Evolutionary conservation across 2,329 filamentous ascomycete species (phyloP).

Genomic region (Aspergillus caelatus): DNA sequence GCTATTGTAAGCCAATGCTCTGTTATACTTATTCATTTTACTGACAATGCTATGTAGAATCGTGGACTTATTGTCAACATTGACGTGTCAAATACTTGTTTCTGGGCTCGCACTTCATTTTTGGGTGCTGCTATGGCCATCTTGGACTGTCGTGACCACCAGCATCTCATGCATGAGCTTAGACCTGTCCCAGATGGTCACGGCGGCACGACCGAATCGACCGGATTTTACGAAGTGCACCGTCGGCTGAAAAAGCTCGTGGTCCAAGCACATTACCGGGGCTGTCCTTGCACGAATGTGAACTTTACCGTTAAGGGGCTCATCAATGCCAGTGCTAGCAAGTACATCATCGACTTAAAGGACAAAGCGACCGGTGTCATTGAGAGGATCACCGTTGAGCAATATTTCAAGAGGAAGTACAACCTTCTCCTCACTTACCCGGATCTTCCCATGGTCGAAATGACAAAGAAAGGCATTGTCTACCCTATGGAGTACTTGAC

Average conservation of each 20-base stretch:
- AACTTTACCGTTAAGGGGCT: slow-evolving; percentile 57
- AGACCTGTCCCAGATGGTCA: slow-evolving; percentile 26
- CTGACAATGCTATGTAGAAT: slow-evolving; percentile 45
- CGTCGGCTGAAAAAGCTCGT: slow-evolving; percentile 38
- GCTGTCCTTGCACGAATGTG: slow-evolving; percentile 37
- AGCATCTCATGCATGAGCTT: slow-evolving; percentile 31
- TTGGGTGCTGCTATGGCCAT: slow-evolving; percentile 39
- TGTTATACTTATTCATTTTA: slow-evolving; percentile 8
- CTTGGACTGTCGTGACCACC: slow-evolving; percentile 33
- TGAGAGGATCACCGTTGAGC: slow-evolving; percentile 60
- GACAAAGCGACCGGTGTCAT: slow-evolving; percentile 42
- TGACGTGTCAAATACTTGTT: slow-evolving; percentile 88
- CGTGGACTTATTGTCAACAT: slow-evolving; percentile 79
- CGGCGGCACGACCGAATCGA: slow-evolving; percentile 28
- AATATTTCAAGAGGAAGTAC: slow-evolving; percentile 60
- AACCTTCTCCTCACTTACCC: slow-evolving; percentile 49
- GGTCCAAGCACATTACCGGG: slow-evolving; percentile 41
- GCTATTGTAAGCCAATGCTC: slow-evolving; percentile 56
- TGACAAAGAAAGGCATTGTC: slow-evolving; percentile 57
- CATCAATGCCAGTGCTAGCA: slow-evolving; percentile 43
- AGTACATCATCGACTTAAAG: slow-evolving; percentile 47
- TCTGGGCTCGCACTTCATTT: slow-evolving; percentile 65
- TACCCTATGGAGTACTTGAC: slow-evolving; percentile 61
- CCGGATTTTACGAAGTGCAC: slow-evolving; percentile 29
- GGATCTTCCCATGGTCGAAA: slow-evolving; percentile 59